Percentiles rank a stretch among this genome's conserved stretches.
Conservation (phyloP, 2,329 filamentous ascomycete species). For the Leptographium flavum region DNA sequence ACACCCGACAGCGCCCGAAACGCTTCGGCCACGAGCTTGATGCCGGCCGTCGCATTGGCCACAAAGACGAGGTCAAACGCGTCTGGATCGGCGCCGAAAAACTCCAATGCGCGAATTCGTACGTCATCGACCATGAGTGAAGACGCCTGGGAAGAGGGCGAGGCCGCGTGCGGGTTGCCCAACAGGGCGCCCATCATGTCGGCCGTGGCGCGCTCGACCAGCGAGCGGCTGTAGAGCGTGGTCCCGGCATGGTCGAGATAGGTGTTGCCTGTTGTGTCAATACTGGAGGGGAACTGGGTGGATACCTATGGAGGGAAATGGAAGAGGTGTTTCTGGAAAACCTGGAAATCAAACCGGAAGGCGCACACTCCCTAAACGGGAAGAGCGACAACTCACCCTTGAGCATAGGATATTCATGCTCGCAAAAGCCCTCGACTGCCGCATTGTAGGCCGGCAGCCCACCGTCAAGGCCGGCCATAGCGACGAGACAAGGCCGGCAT, state of each 20-base stretch:
- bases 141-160: constrained; percentile 63
- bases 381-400: constrained; percentile 30
- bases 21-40: constrained; percentile 74
- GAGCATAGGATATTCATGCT: constrained; percentile 55
- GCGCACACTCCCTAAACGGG: background rate
- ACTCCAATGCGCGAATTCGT: constrained; percentile 53
- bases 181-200: constrained; percentile 69
- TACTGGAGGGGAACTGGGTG: background rate
- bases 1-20: constrained; percentile 48
- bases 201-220: constrained; percentile 65
- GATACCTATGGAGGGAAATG: background rate
- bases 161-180: constrained; percentile 86
- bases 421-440: constrained; percentile 42
- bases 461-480: background rate
- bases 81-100: constrained; percentile 69
- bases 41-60: constrained; percentile 78
- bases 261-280: constrained; percentile 39
- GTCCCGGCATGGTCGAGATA: constrained; percentile 96
- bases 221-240: constrained; percentile 65
- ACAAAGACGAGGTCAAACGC: constrained; percentile 85
- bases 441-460: constrained; percentile 35
- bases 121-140: constrained; percentile 63
- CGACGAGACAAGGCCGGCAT: background rate
- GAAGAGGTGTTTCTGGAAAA: background rate
- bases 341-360: background rate